A percentile compares a stretch with the other conserved stretches of the same genome.
These are phyloP conservation scores for Xylariaceae sp. DNA, from an alignment of 2,329 filamentous ascomycete genomes.

Conservation along the genomic window DNA sequence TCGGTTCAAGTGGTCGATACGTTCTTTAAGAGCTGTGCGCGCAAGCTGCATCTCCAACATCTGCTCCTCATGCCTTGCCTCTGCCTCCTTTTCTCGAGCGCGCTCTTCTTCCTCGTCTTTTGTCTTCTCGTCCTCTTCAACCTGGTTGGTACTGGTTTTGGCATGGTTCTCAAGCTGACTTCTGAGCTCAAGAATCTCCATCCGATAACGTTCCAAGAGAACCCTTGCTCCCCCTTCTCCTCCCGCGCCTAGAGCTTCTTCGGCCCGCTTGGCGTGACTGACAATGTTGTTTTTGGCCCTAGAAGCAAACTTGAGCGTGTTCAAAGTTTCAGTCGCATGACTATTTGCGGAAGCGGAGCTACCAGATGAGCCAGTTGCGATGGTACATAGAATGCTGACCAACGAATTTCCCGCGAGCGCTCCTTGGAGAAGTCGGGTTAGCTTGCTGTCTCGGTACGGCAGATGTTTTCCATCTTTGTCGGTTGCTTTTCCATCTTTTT, in stretches of 20 bases:
- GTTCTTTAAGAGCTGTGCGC: slow-evolving; percentile 91
- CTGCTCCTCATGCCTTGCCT: slow-evolving; percentile 90
- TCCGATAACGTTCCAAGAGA: slow-evolving; percentile 86
- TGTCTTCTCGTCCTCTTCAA: slow-evolving; percentile 64
- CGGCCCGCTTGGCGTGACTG: slow-evolving; percentile 92
- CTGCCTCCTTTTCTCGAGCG: slow-evolving; percentile 75
- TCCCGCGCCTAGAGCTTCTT: slow-evolving; percentile 79
- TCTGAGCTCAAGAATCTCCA: slow-evolving; percentile 86
- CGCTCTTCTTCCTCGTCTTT: slow-evolving; percentile 73
- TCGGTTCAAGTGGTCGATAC: slow-evolving; percentile 94
- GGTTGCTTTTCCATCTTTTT: slow-evolving; percentile 70
- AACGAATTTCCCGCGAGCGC: slow-evolving; percentile 91
- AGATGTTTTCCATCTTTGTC: slow-evolving; percentile 91
- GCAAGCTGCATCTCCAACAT: slow-evolving; percentile 98
- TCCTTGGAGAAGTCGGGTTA: slow-evolving; percentile 88
- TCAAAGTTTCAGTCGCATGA: slow-evolving; percentile 86
- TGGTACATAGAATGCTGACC: slow-evolving; percentile 96
- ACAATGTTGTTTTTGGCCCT: slow-evolving; percentile 97
- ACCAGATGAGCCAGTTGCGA: slow-evolving; percentile 80
- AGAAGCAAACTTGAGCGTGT: slow-evolving; percentile 95
- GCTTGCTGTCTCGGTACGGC: slow-evolving; percentile 95
- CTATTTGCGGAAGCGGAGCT: slow-evolving; percentile 71
- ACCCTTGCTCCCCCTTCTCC: slow-evolving; percentile 87
- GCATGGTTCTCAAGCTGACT: slow-evolving; percentile 82
- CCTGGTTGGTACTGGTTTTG: slow-evolving; percentile 65